Base-by-base conservation (phyloP, 2,329 filamentous ascomycete species). In the Myriangium duriaei region DNA sequence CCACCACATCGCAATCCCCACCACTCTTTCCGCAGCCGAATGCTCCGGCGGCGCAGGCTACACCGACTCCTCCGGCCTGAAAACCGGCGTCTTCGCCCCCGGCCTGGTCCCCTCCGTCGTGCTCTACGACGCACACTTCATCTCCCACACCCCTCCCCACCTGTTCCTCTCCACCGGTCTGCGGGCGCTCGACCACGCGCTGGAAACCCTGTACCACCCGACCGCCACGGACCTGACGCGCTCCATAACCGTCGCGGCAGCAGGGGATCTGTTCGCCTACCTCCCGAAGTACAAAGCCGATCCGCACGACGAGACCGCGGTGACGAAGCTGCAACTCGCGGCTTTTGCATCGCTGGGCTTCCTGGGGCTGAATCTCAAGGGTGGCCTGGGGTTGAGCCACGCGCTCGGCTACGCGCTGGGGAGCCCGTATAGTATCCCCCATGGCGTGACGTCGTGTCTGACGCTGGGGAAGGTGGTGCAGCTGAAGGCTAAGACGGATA, bases 401-500 rank as follows among this genome's bases (percentile, higher is more conserved):
- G 45, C 49, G 2, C 46, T 60, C 2, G 59, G 59, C 0, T 71
- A 74, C 46, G 69, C 70, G 0, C 52, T 75, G 2, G 71, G 71
- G 0, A 63, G 58, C 2, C 70, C 71, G 0, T 74, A 73, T 44
- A 50, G 56, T 0, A 74, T 75, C 28, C 71, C 71, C 1, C 70
- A 74, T 44, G 70, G 70, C 0, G 64, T 71, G 32, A 74, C 70
- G 0, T 66, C 61, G 2, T 72, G 69, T 46, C 47, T 74, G 32
- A 72, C 69, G 0, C 56, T 74, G 0, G 66, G 67, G 0, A 65
- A 68, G 39, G 70, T 73, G 0, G 62, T 72, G 3, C 68, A 66
- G 50, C 52, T 73, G 13, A 72, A 72, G 45, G 65, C 68, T 0
- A 44, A 55, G 31, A 52, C 51, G 9, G 62, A 63, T 4, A 50